Evolutionary conservation across 2,329 filamentous ascomycete species (phyloP), one percentile per base, ranked within the genome.

Genomic region (Colletotrichum abscissum): DNA sequence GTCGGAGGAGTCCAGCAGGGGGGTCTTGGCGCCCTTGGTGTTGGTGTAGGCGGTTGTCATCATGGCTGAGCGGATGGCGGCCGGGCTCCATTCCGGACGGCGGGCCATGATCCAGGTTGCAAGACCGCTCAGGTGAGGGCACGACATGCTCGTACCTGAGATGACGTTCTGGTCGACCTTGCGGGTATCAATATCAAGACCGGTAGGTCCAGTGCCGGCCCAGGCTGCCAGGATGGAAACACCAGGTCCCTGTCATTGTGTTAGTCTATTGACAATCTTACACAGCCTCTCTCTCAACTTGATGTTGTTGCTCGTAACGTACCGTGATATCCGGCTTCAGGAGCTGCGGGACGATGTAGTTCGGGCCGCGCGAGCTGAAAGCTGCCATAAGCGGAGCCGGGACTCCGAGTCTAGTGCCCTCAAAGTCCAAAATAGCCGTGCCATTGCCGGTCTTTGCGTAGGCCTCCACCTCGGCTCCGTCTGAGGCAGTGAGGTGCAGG

Each of bases 131-230:
- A 75, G n/a, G 64, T 75, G 74, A n/a, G 72, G 72, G 28, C 72
- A 74, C 1, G 72, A 67, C 74, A 75, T 75, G 16, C 68, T 73
- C 4, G 74, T 75, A 6, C 74, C 74, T 1, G 74, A 75, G 42
- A 73, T 63, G 57, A 75, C 14, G 54, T 75, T 75, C 65, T 59
- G 73, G 8, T 67, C 35, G 4, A 67, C 55, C 8, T 26, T 65
- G 58, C 72, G 65, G 2, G 52, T 35, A 9, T 75, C 72, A 3
- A 19, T 30, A 4, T 22, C 57, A n/a, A 69, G 22, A 5, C 38
- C 54, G 11, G 57, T 64, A 8, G 69, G 66, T 16, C 68, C 62
- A 0, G 46, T 30, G 28, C 60, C 62, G 19, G 64, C 30, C 74
- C 72, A 75, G 1, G 68, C 74, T 16, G 72, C 74, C 8, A 75